Percentiles rank a stretch among this genome's conserved stretches.
Evolutionary conservation across 331 rosid genomes (phyloP).

Genomic region (Spiraea crenata): DNA sequence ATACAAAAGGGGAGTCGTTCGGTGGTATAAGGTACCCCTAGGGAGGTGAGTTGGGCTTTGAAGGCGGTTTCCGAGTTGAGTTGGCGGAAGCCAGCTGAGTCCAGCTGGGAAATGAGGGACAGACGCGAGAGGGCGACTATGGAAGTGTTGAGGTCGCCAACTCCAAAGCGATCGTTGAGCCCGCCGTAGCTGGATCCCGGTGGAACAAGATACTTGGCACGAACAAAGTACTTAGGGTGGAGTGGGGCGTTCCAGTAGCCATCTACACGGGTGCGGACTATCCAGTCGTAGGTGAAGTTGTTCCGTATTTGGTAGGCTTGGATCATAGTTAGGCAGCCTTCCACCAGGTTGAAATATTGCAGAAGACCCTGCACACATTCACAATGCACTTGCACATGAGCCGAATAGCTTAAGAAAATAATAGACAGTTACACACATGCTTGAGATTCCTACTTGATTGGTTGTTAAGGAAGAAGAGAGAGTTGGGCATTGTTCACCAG

Average conservation of each 20-base stretch:
- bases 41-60: conserved; percentile 68
- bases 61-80: conserved; percentile 89
- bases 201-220: conserved; percentile 64
- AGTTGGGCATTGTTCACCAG: too few species aligned
- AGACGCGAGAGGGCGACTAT: conserved; percentile 69
- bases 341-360: conserved; percentile 81
- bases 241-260: conserved; percentile 84
- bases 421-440: not conserved
- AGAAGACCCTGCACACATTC: conserved; percentile 61
- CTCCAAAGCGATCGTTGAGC: conserved; percentile 85
- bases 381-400: not conserved
- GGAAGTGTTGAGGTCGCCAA: conserved; percentile 72
- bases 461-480: too few species aligned
- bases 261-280: conserved; percentile 85
- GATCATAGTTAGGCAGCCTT: conserved; percentile 74
- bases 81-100: conserved; percentile 41
- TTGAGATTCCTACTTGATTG: too few species aligned
- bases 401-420: not conserved
- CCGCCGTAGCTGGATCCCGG: conserved; percentile 81
- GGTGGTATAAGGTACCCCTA: conserved; percentile 26
- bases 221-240: conserved; percentile 48
- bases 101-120: conserved; percentile 58
- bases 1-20: conserved; percentile 75
- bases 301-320: conserved; percentile 42
- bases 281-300: conserved; percentile 78